Evolutionary conservation across 768 basidiomycete species (phyloP).

Genomic region (Lentinula lateritia): DNA sequence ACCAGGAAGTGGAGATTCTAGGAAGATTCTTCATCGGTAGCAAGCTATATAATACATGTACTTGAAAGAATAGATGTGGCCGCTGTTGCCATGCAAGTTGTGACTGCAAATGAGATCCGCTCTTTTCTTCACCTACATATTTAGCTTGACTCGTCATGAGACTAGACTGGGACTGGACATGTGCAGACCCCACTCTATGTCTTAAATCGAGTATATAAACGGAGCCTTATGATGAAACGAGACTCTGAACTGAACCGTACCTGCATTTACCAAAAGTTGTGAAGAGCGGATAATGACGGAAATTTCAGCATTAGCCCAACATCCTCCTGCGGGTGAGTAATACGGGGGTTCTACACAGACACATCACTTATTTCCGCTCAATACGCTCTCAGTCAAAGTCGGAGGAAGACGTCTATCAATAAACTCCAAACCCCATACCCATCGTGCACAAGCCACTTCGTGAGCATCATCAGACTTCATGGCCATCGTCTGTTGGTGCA

Average conservation of each 20-base stretch:
- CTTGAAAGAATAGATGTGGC: too few species aligned
- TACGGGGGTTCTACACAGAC: too few species aligned
- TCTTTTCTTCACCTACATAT: too few species aligned
- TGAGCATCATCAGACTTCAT: neutral
- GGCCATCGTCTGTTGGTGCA: neutral
- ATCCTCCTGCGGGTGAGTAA: neutral
- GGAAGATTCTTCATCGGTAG: neutral
- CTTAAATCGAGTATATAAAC: too few species aligned
- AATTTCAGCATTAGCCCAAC: neutral
- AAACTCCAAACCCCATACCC: neutral
- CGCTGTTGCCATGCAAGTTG: too few species aligned
- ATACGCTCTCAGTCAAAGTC: neutral
- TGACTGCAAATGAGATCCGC: too few species aligned
- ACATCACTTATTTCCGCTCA: neutral
- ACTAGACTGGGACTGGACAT: too few species aligned
- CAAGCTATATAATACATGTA: neutral
- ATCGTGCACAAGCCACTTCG: neutral
- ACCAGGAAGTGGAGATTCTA: neutral
- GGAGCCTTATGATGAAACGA: too few species aligned
- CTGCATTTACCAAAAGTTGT: too few species aligned
- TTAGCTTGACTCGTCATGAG: too few species aligned
- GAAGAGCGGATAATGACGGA: neutral
- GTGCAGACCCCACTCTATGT: too few species aligned
- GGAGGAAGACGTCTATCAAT: slow-evolving; percentile 2
- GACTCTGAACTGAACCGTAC: too few species aligned